A percentile compares a stretch with the other conserved stretches of the same genome.
Evolutionary conservation across 495 filamentous ascomycete genomes (phyloP).

Genomic region (Chaetomidium leptoderma): DNA sequence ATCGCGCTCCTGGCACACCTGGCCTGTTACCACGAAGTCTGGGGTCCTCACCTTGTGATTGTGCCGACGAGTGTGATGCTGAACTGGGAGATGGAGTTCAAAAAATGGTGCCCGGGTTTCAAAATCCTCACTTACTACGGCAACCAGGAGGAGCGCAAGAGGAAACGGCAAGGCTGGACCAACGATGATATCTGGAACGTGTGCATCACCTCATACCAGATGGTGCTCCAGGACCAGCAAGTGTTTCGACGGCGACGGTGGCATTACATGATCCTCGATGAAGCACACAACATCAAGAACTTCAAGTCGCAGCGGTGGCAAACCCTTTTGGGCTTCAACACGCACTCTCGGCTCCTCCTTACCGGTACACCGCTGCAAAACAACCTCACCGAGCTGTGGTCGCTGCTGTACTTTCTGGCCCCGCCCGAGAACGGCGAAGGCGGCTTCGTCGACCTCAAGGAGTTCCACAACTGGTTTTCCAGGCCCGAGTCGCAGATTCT

Average conservation of each 20-base stretch:
- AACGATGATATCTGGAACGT: constrained; percentile 93
- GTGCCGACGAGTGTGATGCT: constrained; percentile 98
- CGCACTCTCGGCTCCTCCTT: constrained; percentile 76
- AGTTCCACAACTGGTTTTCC: constrained; percentile 91
- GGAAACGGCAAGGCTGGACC: constrained; percentile 86
- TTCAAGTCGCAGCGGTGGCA: constrained; percentile 98
- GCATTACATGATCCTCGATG: constrained; percentile 98
- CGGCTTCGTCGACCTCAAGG: constrained; percentile 82
- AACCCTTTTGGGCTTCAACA: constrained; percentile 85
- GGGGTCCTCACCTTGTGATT: constrained; percentile 94
- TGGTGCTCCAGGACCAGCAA: constrained; percentile 87
- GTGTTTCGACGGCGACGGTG: constrained; percentile 90
- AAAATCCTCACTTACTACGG: constrained; percentile 98
- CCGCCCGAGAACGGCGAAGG: constrained; percentile 81
- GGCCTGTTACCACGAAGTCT: constrained; percentile 83
- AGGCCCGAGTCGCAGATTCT: constrained; percentile 91
- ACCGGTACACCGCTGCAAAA: constrained; percentile 98
- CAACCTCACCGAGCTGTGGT: constrained; percentile 95
- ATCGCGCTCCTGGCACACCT: constrained; percentile 93
- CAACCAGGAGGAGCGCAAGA: constrained; percentile 81
- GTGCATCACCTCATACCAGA: constrained; percentile 92
- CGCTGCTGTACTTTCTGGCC: constrained; percentile 91
- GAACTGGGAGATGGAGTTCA: constrained; percentile 99
- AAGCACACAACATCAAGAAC: constrained; percentile 99
- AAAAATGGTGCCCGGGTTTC: constrained; percentile 98